Evolutionary conservation across 2,329 filamentous ascomycete species (phyloP).

Genomic region (Albifimbria verrucaria): DNA sequence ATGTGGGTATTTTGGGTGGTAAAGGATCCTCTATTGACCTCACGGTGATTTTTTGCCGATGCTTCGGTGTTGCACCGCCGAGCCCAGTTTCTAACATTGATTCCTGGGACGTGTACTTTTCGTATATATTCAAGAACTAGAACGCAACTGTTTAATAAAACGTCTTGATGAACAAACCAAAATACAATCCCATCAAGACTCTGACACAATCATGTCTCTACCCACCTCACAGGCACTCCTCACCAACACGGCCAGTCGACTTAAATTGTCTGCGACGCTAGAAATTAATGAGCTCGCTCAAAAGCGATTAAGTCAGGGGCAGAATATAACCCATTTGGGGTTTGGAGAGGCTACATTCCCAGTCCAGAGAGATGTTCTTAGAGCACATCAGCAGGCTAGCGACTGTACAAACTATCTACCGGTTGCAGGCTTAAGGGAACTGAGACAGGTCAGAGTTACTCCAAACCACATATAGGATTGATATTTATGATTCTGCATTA

Average conservation of each 20-base stretch:
- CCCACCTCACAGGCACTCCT: background rate
- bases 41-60: background rate
- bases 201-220: background rate
- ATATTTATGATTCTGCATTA: background rate
- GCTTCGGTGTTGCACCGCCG: background rate
- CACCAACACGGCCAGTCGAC: background rate
- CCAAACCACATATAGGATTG: background rate
- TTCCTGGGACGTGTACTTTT: too few species aligned
- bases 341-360: constrained; percentile 10
- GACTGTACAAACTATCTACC: constrained; percentile 6
- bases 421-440: constrained; percentile 4
- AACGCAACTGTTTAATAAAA: background rate
- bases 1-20: too few species aligned
- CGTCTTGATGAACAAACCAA: background rate
- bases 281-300: background rate
- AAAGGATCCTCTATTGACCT: too few species aligned
- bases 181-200: background rate
- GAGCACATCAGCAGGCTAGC: constrained; percentile 5
- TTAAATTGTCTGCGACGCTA: background rate
- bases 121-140: background rate
- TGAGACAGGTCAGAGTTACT: constrained; percentile 2
- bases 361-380: constrained; percentile 5
- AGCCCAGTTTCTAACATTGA: background rate
- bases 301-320: background rate
- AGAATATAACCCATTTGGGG: constrained; percentile 4